phyloP scores from a whole-genome alignment of 495 filamentous ascomycete species.

The Aspergillus wentii region DNA sequence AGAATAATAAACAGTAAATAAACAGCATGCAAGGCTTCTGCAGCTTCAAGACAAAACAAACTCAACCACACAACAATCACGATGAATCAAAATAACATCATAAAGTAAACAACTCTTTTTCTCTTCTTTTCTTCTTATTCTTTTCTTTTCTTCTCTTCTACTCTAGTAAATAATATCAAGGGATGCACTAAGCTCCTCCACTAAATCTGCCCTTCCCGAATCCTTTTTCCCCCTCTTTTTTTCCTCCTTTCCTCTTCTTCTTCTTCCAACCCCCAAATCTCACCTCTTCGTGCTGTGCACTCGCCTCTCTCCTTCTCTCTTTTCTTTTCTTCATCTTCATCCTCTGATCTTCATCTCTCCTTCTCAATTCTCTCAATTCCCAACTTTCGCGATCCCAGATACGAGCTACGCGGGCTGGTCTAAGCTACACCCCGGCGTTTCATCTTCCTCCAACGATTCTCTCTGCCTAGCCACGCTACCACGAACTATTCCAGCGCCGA shows the following conservation, averaged over 20 bases:
- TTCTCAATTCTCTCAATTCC: conserved; percentile 2
- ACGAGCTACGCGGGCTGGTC: conserved; percentile 2
- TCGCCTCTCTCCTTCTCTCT: neutral
- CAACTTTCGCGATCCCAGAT: conserved; percentile 5
- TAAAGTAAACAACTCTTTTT: neutral
- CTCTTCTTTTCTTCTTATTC: neutral
- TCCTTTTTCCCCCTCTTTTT: neutral
- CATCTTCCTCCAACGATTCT: conserved; percentile 7
- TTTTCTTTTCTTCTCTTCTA: conserved; percentile 1
- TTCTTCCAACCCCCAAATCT: conserved; percentile 1
- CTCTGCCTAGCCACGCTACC: conserved; percentile 6
- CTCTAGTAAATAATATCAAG: no score
- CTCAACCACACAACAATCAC: neutral
- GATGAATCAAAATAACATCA: neutral
- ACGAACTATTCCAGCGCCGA: neutral
- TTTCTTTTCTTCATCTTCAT: conserved; percentile 11
- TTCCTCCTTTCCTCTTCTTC: conserved; percentile 4
- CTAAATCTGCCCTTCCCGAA: neutral
- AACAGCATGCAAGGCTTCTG: neutral
- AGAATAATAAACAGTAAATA: neutral
- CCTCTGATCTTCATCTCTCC: conserved; percentile 5
- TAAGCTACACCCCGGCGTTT: conserved; percentile 14
- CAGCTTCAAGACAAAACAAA: neutral
- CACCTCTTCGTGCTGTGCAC: conserved; percentile 1
- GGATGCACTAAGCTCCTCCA: neutral